Base-by-base conservation (phyloP, 2,329 filamentous ascomycete genomes). In the Trichoderma simmonsii region DNA sequence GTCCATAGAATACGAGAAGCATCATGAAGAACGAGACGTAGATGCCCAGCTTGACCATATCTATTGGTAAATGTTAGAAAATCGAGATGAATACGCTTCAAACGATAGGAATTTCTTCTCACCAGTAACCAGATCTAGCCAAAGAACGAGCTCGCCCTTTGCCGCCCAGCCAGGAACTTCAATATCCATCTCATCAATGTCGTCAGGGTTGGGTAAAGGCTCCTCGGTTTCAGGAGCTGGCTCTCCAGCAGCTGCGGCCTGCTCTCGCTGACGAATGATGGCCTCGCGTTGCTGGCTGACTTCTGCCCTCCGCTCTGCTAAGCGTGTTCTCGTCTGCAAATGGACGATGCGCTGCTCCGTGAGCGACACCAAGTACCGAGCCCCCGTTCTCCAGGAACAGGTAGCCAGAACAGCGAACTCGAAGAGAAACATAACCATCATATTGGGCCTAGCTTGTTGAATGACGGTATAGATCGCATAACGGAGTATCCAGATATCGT, bases 381-480 rank as follows among this genome's bases (percentile, higher is more conserved):
- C 85, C 2, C 89, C 87, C 0, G 94, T 97, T 62, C 95, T 94
- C 67, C 90, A 85, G 1, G 95, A 97, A 66, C 91, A 91, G 11
- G 97, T 91, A 3, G 90, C 87, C 73, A 98, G 84, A 57, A 99
- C 91, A 48, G 95, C 95, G 79, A 98, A 98, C 81, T 99, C 96
- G 77, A 99, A 99, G 6, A 97, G 90, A 78, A 99, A 99, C 94
- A 99, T 98, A 74, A 99, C 94, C 94, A 98, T 99, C 93, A 99
- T 98, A 72, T 97, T 96, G 0, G 95, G 94, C n/a, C 92, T 88
- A 2, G 95, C 93, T 79, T 97, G 91, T 72, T 93, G 90, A 64
- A 98, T 90, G 36, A 98, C 95, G 0, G 92, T 93, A 32, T 90
- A 89, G 73, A 97, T 86, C 72, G 92, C 91, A 80, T 97, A 98